Evolutionary conservation across 192 early-diverging fungal genomes (phyloP).

Genomic region (Coemansia sp.): DNA sequence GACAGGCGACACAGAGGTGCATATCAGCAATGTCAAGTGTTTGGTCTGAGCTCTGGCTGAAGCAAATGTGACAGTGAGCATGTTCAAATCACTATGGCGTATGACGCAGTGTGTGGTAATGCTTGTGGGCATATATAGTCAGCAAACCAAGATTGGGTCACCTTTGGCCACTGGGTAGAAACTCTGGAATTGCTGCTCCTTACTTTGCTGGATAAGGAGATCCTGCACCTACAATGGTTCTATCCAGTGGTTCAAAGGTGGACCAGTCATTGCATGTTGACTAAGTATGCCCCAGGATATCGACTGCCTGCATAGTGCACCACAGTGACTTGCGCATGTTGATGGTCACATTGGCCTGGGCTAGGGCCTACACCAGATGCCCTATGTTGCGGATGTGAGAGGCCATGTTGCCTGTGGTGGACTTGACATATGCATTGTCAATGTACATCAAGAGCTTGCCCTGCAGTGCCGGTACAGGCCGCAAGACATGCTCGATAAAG

Average conservation of each 20-base stretch:
- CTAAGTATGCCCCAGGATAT: not conserved
- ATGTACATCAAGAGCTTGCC: conserved; percentile 19
- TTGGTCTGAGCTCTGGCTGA: not conserved
- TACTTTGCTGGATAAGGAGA: no score
- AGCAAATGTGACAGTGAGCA: conserved; percentile 7
- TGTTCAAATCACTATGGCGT: conserved; percentile 3
- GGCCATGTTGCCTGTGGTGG: not conserved
- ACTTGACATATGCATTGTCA: conserved; percentile 31
- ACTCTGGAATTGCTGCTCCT: no score
- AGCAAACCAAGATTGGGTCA: not conserved
- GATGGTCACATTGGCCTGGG: conserved; percentile 3
- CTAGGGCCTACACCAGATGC: not conserved
- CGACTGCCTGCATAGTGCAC: not conserved
- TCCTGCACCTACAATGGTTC: no score
- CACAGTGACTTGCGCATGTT: conserved; percentile 11
- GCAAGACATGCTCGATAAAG: conserved; percentile 5
- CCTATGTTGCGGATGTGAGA: conserved; percentile 13
- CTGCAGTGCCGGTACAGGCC: not conserved
- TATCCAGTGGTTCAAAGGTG: no score
- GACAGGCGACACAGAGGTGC: not conserved
- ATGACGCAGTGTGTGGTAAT: not conserved
- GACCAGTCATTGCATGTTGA: conserved; percentile 1
- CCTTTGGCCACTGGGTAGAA: no score
- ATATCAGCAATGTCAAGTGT: conserved; percentile 3
- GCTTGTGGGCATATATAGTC: not conserved